Base-by-base conservation (phyloP, 768 basidiomycete genomes). In the Leccinum uliginosum region DNA sequence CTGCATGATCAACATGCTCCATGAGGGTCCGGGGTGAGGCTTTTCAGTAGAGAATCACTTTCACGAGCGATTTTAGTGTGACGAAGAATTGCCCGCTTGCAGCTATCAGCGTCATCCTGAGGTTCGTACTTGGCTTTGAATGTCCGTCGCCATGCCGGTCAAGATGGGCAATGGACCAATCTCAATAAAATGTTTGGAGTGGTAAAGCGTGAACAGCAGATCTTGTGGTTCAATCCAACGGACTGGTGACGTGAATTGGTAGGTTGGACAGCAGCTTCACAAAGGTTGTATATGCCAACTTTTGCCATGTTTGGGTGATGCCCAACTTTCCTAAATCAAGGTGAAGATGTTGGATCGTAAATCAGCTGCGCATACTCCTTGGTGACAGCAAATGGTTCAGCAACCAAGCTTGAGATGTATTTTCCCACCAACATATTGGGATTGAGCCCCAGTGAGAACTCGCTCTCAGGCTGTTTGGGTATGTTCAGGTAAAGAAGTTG, bases 211-310 rank as follows among this genome's bases (percentile, higher is more conserved):
- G 78, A 99, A 99, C 55, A 99, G 81, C 27, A 90, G 81, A 66
- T 99, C 97, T 70, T 99, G 97, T 0, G 96, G 98, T 76, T 98
- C 91, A 65, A 99, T 99, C 97, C 97, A 99, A 50, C 95, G 89
- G 19, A 99, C 96, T 6, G 97, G 95, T 1, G 96, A 98, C 0
- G 96, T 96, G 65, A 96, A 98, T 71, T 99, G 97, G 69, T 99
- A 99, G 14, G n/a, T n/a, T n/a, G n/a, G 97, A 93, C 50, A 99
- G 80, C 49, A 98, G 83, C 70, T 99, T 97, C 59, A 98, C 94
- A 56, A 99, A 85, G 68, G 98, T 95, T 63, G 87, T 88, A 71
- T 98, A 99, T 0, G 96, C 94, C 46, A 99, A 82, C 66, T 91
- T 88, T 73, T 97, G 93, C 50, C 94, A 89, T 94, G 90, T 55